phyloP scores from a whole-genome alignment of 257 asterid species.

The Knoxia roxburghii region DNA sequence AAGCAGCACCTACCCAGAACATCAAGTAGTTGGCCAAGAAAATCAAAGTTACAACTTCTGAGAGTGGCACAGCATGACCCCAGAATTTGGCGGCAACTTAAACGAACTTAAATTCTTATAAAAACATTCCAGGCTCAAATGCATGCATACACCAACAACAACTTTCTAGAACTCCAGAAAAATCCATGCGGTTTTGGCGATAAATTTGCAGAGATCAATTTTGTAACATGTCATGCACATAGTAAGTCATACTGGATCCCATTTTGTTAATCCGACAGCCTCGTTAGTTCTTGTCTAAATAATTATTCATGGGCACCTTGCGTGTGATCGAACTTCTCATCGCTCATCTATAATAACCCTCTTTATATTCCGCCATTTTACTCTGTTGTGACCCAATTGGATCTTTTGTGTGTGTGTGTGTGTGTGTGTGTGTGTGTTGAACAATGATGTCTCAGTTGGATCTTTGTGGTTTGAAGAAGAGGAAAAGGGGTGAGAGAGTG shows the following conservation, averaged over 20 bases:
- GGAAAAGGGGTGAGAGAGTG: slow-evolving; percentile 73
- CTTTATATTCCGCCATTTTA: slow-evolving; percentile 18
- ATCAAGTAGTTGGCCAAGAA: too few species aligned
- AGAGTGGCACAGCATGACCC: slow-evolving; percentile 33
- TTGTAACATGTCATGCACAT: slow-evolving; percentile 51
- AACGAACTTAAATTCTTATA: slow-evolving; percentile 25
- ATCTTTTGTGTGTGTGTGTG: too few species aligned
- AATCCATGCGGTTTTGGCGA: slow-evolving; percentile 26
- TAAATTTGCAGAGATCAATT: slow-evolving; percentile 27
- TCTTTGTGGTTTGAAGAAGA: slow-evolving; percentile 53
- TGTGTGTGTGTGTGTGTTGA: too few species aligned
- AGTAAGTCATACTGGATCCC: slow-evolving; percentile 25
- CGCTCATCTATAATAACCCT: slow-evolving; percentile 1
- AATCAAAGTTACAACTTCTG: not conserved
- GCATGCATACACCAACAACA: slow-evolving; percentile 42
- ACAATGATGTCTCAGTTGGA: slow-evolving; percentile 52
- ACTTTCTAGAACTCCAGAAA: slow-evolving; percentile 15
- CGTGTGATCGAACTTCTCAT: slow-evolving; percentile 43
- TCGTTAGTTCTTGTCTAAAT: slow-evolving; percentile 20
- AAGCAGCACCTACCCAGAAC: too few species aligned
- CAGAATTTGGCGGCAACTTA: slow-evolving; percentile 42
- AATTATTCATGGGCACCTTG: slow-evolving; percentile 48
- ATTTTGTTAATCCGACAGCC: slow-evolving; percentile 26
- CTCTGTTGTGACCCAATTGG: too few species aligned
- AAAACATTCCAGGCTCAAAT: slow-evolving; percentile 32